Evolutionary conservation across 192 early-diverging fungal species (phyloP).

Genomic region (Allomyces arbusculus): DNA sequence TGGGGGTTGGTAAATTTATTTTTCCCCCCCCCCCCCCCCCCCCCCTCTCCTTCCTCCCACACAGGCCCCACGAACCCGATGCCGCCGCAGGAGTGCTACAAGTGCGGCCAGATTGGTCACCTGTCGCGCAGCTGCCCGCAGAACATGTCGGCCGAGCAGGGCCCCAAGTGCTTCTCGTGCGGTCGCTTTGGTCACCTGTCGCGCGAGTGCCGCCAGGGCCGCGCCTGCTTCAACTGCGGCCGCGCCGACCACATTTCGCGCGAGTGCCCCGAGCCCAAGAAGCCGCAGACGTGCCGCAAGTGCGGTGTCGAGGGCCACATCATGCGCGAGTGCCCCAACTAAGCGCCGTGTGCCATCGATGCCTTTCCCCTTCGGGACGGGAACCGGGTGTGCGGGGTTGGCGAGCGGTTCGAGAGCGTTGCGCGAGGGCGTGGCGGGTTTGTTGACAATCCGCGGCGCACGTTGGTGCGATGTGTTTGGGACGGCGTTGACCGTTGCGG

Average conservation of each 20-base stretch:
- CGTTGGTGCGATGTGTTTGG: no score
- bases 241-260: slow-evolving; percentile 18
- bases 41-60: neutral
- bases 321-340: neutral
- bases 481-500: no score
- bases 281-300: neutral
- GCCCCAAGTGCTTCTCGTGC: slow-evolving; percentile 4
- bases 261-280: slow-evolving; percentile 14
- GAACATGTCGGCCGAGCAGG: neutral
- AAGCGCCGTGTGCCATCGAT: neutral
- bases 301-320: neutral
- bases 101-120: slow-evolving; percentile 7
- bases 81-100: slow-evolving; percentile 19
- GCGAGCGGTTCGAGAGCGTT: no score
- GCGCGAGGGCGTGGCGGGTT: no score
- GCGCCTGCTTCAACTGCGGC: slow-evolving; percentile 23
- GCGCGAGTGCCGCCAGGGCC: neutral
- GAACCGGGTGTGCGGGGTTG: no score
- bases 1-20: no score
- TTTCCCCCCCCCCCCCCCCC: no score
- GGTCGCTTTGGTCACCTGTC: slow-evolving; percentile 1
- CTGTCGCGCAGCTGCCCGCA: neutral
- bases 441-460: no score
- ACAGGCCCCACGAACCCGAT: slow-evolving; percentile 6
- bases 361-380: neutral